Percentiles rank a stretch among this genome's conserved stretches.
Evolutionary conservation across 129 eudicot species (phyloP).

Genomic region (Helianthus tuberosus): DNA sequence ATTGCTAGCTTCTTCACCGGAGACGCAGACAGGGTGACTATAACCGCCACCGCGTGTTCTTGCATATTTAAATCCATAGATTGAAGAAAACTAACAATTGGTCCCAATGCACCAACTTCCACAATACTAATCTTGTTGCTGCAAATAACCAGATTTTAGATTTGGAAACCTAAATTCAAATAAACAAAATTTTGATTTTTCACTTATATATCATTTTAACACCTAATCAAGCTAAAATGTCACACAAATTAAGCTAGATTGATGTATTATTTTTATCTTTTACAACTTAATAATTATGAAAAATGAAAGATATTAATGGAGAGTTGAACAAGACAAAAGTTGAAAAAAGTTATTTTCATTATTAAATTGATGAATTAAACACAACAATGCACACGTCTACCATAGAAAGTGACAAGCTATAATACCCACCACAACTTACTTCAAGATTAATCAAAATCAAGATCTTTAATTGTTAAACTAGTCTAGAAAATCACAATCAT

Average conservation of each 20-base stretch:
- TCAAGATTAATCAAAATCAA: conserved; percentile 33
- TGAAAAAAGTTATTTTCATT: conserved; percentile 12
- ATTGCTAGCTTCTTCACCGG: conserved; percentile 72
- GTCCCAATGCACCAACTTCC: conserved; percentile 81
- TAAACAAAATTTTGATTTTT: background rate
- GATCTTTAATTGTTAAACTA: background rate
- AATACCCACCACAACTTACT: conserved; percentile 37
- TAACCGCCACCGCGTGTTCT: conserved; percentile 81
- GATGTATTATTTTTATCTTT: background rate
- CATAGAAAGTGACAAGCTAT: conserved; percentile 28
- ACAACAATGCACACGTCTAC: conserved; percentile 32
- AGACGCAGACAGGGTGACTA: conserved; percentile 91
- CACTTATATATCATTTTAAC: background rate
- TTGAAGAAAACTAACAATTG: conserved; percentile 73
- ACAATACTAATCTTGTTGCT: conserved; percentile 87
- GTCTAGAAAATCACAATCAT: background rate
- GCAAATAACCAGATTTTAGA: conserved; percentile 23
- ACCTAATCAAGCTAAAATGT: background rate
- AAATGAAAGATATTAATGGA: conserved; percentile 26
- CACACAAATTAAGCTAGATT: background rate
- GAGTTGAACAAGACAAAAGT: conserved; percentile 33
- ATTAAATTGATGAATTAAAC: conserved; percentile 28
- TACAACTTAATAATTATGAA: background rate
- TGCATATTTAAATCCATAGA: conserved; percentile 57
- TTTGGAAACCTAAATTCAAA: background rate